Conservation (phyloP, 768 basidiomycete genomes). For the Paxillus ammoniavirescens region DNA sequence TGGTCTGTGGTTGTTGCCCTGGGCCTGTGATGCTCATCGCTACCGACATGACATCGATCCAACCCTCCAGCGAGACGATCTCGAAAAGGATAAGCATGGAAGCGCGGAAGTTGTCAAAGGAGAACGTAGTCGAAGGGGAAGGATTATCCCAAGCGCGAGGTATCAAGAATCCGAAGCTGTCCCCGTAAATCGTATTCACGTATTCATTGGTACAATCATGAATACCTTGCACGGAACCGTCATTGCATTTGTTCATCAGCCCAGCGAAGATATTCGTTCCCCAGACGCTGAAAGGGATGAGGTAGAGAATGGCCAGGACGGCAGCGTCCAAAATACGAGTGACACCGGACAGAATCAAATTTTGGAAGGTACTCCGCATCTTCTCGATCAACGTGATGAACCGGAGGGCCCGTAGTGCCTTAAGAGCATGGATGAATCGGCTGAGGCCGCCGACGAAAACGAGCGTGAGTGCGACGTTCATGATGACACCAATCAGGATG, state of each 20-base stretch:
- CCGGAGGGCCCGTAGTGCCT: constrained; percentile 84
- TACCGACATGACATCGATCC: constrained; percentile 89
- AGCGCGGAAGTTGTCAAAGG: constrained; percentile 83
- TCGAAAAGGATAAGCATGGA: constrained; percentile 93
- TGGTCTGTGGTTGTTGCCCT: constrained; percentile 66
- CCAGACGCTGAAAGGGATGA: constrained; percentile 93
- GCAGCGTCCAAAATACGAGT: constrained; percentile 86
- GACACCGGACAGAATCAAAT: constrained; percentile 83
- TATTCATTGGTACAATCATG: constrained; percentile 76
- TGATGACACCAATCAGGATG: constrained; percentile 73
- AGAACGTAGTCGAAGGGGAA: constrained; percentile 77
- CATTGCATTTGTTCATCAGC: constrained; percentile 82
- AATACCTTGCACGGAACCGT: constrained; percentile 49
- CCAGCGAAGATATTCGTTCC: constrained; percentile 92
- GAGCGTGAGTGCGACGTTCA: constrained; percentile 71
- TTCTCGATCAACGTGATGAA: constrained; percentile 86
- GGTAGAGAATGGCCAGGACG: constrained; percentile 83
- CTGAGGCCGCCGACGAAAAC: constrained; percentile 76
- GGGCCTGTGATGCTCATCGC: constrained; percentile 75
- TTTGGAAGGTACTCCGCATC: constrained; percentile 85
- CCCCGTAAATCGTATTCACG: constrained; percentile 56
- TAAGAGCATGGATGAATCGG: constrained; percentile 81
- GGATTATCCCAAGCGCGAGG: constrained; percentile 93
- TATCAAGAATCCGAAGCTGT: constrained; percentile 64
- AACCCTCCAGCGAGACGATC: constrained; percentile 93